phyloP scores from a whole-genome alignment of 2,329 filamentous ascomycete genomes.

The Aspergillus glaucus region DNA sequence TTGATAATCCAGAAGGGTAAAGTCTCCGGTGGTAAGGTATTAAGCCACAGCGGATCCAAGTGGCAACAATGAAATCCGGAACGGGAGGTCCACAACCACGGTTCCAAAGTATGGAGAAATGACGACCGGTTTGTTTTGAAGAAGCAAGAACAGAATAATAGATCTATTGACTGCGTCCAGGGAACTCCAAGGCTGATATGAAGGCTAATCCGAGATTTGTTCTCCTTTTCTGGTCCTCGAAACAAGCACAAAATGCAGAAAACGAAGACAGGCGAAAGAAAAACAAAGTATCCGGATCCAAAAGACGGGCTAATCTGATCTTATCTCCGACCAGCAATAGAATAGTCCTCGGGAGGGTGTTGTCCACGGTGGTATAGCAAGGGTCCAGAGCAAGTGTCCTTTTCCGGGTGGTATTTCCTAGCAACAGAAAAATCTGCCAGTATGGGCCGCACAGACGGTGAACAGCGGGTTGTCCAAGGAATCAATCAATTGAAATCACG shows the following conservation, averaged over 20 bases:
- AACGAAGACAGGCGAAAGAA: slow-evolving; percentile 7
- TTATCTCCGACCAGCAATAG: not conserved
- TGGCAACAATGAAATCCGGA: slow-evolving; percentile 19
- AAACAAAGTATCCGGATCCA: slow-evolving; percentile 4
- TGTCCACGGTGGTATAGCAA: not conserved
- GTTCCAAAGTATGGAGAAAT: slow-evolving; percentile 12
- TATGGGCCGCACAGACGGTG: not conserved
- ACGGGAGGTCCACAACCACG: slow-evolving; percentile 8
- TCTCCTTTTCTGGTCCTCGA: slow-evolving; percentile 2
- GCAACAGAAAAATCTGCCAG: not conserved
- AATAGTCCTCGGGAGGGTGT: not conserved
- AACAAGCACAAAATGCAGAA: slow-evolving; percentile 10
- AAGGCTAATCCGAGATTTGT: slow-evolving; percentile 14
- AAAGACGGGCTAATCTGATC: not conserved
- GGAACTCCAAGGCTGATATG: slow-evolving; percentile 15
- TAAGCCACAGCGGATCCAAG: slow-evolving; percentile 21
- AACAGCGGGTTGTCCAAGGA: not conserved
- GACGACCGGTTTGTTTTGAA: slow-evolving; percentile 12
- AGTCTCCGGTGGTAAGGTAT: slow-evolving; percentile 18
- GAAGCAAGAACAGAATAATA: slow-evolving; percentile 20
- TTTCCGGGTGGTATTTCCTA: not conserved
- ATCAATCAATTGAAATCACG: not conserved
- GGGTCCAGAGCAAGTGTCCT: not conserved
- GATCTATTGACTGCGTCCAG: slow-evolving; percentile 18
- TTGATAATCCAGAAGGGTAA: slow-evolving; percentile 19